Percentiles rank a stretch among this genome's conserved stretches.
phyloP scores from a whole-genome alignment of 352 stramenopile genomes.

The Elongisporangium undulatum region DNA sequence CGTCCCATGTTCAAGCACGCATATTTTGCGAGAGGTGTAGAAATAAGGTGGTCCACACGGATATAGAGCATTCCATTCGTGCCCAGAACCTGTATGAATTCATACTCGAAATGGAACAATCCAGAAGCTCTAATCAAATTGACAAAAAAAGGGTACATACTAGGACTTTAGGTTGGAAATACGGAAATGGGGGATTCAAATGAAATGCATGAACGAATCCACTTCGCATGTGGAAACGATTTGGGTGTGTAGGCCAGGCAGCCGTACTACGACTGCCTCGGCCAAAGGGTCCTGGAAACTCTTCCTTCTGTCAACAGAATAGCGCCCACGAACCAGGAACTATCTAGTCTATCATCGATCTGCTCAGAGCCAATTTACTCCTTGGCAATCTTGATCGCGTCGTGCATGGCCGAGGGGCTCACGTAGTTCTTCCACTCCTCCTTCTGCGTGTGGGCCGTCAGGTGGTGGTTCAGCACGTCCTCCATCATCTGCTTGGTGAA shows the following conservation, averaged over 20 bases:
- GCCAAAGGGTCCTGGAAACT: not conserved
- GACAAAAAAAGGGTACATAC: no score
- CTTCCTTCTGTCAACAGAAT: conserved; percentile 29
- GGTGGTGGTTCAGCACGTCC: conserved; percentile 92
- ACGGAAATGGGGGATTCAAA: not conserved
- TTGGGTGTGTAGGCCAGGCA: not conserved
- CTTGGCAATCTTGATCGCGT: conserved; percentile 46
- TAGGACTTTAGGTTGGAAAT: no score
- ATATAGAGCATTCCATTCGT: no score
- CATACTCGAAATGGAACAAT: no score
- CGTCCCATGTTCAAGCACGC: not conserved
- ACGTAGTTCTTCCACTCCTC: conserved; percentile 90
- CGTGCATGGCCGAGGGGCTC: conserved; percentile 43
- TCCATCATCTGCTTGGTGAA: conserved; percentile 94
- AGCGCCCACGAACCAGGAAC: conserved; percentile 82
- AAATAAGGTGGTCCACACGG: not conserved
- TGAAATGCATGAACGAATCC: not conserved
- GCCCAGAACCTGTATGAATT: no score
- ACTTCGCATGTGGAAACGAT: not conserved
- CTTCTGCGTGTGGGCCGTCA: conserved; percentile 92
- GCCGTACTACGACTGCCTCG: no score
- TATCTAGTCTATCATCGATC: conserved; percentile 73
- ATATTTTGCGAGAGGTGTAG: no score
- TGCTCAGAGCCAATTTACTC: conserved; percentile 26
- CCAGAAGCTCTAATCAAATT: no score